Percentiles rank a stretch among this genome's conserved stretches.
phyloP scores from a whole-genome alignment of 2,329 filamentous ascomycete species.

The Amylocarpus encephaloides region DNA sequence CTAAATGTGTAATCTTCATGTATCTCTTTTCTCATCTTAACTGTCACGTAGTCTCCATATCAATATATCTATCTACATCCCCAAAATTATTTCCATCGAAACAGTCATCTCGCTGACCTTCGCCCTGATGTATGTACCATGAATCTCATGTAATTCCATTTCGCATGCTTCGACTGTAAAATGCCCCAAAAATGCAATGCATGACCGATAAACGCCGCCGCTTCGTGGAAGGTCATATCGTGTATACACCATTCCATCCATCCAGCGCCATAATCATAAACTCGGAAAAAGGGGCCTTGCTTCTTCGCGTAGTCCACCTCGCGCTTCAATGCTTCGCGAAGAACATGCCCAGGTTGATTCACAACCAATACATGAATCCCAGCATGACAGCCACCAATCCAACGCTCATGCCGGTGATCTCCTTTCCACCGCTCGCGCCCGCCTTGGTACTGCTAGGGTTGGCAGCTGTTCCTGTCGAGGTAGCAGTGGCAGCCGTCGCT shows the following conservation, averaged over 20 bases:
- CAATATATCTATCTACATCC: background rate
- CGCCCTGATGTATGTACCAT: background rate
- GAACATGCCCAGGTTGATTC: conserved; percentile 7
- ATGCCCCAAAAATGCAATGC: background rate
- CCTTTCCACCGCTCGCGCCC: conserved; percentile 39
- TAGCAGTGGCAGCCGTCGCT: conserved; percentile 15
- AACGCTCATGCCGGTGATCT: conserved; percentile 45
- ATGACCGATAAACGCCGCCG: background rate
- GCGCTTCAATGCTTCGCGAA: background rate
- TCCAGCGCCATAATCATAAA: too few species aligned
- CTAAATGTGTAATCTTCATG: too few species aligned
- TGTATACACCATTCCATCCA: background rate
- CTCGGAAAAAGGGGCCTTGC: too few species aligned
- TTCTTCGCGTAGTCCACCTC: too few species aligned
- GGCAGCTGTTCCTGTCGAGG: conserved; percentile 33
- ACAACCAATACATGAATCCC: conserved; percentile 46
- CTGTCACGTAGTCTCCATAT: background rate
- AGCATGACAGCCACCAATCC: conserved; percentile 46
- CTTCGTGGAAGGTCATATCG: background rate
- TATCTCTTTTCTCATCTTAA: background rate
- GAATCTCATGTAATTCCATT: background rate
- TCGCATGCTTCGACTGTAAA: background rate
- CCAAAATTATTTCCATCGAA: background rate
- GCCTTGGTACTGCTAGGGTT: conserved; percentile 34
- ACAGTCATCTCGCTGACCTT: background rate